These are phyloP conservation scores for Candida anutae DNA, from an alignment of 1,139 yeast genomes.

Conservation along the genomic window DNA sequence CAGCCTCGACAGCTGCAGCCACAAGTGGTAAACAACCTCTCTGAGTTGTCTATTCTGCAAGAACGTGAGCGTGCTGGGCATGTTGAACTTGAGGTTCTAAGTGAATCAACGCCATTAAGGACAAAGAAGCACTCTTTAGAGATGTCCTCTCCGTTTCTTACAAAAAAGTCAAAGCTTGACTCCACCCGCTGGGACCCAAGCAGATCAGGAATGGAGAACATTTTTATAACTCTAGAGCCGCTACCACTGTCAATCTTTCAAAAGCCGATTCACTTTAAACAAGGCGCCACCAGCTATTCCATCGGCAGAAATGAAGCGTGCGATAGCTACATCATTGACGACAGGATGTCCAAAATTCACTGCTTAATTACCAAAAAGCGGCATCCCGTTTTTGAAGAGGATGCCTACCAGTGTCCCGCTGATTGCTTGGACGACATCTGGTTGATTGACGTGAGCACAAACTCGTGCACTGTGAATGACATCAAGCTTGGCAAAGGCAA, in stretches of 20 bases:
- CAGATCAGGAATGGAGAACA: constrained; percentile 13
- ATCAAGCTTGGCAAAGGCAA: constrained; percentile 51
- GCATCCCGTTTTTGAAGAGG: constrained; percentile 44
- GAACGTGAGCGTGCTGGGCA: constrained; percentile 1
- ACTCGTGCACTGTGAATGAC: constrained; percentile 68
- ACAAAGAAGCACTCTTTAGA: constrained; percentile 2
- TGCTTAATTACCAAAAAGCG: constrained; percentile 59
- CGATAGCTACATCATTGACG: constrained; percentile 56
- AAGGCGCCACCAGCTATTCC: constrained; percentile 54
- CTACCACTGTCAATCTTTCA: constrained; percentile 18
- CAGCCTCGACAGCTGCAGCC: constrained; percentile 1
- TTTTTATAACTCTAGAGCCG: constrained; percentile 27
- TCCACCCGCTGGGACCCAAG: not conserved
- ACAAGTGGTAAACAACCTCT: not conserved
- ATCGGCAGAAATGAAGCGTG: constrained; percentile 61
- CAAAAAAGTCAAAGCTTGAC: not conserved
- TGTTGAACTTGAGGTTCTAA: constrained; percentile 1
- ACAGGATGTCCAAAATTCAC: constrained; percentile 75
- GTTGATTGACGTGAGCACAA: constrained; percentile 74
- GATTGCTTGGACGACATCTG: constrained; percentile 68
- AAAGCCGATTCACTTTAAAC: constrained; percentile 49
- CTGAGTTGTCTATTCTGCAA: constrained; percentile 1
- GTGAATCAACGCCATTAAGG: not conserved
- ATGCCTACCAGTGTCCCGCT: constrained; percentile 60
- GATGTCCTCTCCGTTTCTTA: not conserved